A percentile compares a stretch with the other conserved stretches of the same genome.
Conservation (phyloP, 148 eudicot genomes). For the Rhododendron henanense region DNA sequence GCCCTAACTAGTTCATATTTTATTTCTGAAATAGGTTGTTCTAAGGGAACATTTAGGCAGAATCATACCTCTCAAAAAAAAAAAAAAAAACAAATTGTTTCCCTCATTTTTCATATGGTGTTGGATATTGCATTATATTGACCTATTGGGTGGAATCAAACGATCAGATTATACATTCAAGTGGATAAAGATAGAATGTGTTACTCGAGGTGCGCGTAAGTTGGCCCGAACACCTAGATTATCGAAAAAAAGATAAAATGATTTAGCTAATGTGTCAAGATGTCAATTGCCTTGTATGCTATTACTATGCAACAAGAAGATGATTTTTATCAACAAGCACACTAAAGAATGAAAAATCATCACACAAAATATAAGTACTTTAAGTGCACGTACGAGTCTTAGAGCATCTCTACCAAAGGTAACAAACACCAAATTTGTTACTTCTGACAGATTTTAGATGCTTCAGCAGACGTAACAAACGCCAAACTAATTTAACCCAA, state of each 20-base stretch:
- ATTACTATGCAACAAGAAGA: too few relatives aligned
- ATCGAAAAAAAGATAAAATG: background rate
- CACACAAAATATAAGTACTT: too few relatives aligned
- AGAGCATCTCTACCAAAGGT: too few relatives aligned
- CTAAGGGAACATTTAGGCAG: background rate
- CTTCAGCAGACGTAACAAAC: too few relatives aligned
- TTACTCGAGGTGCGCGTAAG: background rate
- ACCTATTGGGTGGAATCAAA: background rate
- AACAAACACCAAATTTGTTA: too few relatives aligned
- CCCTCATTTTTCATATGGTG: background rate
- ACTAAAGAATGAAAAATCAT: too few relatives aligned
- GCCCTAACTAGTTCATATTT: slow-evolving; percentile 17
- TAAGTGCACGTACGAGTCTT: too few relatives aligned
- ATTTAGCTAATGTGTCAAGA: background rate
- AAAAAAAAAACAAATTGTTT: background rate
- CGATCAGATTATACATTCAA: background rate
- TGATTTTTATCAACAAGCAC: too few relatives aligned
- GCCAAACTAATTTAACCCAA: too few relatives aligned
- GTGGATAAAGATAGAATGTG: too few relatives aligned
- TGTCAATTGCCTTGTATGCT: too few relatives aligned
- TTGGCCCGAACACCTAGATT: background rate
- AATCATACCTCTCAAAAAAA: slow-evolving; percentile 10
- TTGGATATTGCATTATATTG: background rate
- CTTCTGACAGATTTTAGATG: too few relatives aligned
- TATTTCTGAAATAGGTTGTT: background rate